Percentiles rank a stretch among this genome's conserved stretches.
phyloP scores from a whole-genome alignment of 176 grass and related monocot species.

The Aegilops sharonensis region DNA sequence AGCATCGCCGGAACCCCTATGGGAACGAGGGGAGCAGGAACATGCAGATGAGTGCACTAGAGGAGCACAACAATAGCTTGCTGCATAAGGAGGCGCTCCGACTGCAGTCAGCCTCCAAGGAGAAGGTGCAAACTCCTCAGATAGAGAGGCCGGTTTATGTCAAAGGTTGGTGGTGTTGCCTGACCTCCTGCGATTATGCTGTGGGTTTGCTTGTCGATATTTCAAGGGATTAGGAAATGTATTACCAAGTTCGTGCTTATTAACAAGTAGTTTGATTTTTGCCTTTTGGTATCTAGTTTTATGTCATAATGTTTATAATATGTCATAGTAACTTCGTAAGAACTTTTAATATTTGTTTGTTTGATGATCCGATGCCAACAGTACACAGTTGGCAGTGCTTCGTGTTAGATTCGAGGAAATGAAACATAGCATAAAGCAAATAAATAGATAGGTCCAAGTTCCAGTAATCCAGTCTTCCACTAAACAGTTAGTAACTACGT shows the following conservation, averaged over 20 bases:
- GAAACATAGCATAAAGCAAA: constrained; percentile 5
- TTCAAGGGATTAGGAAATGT: constrained; percentile 15
- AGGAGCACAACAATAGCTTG: constrained; percentile 99
- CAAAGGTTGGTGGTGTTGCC: constrained; percentile 64
- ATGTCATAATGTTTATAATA: not conserved
- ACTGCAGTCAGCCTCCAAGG: constrained; percentile 83
- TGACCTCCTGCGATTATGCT: constrained; percentile 7
- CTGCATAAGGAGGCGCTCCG: constrained; percentile 96
- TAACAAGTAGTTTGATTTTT: not conserved
- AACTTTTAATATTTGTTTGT: not conserved
- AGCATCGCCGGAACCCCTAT: constrained; percentile 94
- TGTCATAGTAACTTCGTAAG: too few relatives aligned
- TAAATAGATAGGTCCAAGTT: constrained; percentile 6
- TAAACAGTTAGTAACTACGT: not conserved
- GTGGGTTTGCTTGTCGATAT: not conserved
- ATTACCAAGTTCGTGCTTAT: constrained; percentile 4
- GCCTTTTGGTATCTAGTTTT: constrained; percentile 2
- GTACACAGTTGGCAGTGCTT: not conserved
- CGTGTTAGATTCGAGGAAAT: constrained; percentile 1
- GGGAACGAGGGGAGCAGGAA: constrained; percentile 99
- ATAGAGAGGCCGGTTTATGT: constrained; percentile 75
- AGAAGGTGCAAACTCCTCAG: constrained; percentile 51
- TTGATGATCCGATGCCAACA: not conserved
- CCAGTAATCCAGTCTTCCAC: not conserved
- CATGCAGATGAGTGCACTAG: constrained; percentile 99